Evolutionary conservation across 805 yeast genomes (phyloP).

Genomic region (Gaillardinia entomophila): DNA sequence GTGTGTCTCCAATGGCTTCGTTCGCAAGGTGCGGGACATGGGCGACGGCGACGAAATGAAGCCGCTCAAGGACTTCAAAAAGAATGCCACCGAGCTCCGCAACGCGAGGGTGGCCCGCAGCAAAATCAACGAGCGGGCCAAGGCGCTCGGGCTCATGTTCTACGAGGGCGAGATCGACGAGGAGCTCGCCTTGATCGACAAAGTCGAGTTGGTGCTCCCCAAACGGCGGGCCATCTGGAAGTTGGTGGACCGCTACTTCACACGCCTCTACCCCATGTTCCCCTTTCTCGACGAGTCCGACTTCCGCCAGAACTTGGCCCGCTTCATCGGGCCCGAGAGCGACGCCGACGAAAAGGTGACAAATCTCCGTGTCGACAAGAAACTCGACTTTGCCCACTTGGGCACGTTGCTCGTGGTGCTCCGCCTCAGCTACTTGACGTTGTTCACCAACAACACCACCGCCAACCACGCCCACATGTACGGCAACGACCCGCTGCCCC

Average conservation of each 20-base stretch:
- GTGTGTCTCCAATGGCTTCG: constrained; percentile 5
- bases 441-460: constrained; percentile 29
- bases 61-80: not conserved
- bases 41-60: constrained; percentile 4
- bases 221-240: constrained; percentile 18
- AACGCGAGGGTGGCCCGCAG: not conserved
- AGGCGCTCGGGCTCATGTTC: constrained; percentile 12
- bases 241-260: constrained; percentile 19
- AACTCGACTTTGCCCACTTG: constrained; percentile 27
- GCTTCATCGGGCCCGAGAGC: constrained; percentile 12
- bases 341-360: constrained; percentile 8
- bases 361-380: constrained; percentile 16
- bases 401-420: constrained; percentile 29
- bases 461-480: constrained; percentile 22
- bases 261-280: constrained; percentile 18
- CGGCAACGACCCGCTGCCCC: constrained; percentile 17
- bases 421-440: constrained; percentile 28
- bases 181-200: constrained; percentile 12
- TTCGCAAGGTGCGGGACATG: constrained; percentile 3
- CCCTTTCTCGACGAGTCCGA: constrained; percentile 24
- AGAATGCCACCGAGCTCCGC: not conserved
- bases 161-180: constrained; percentile 12
- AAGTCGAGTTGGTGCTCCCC: constrained; percentile 16
- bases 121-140: constrained; percentile 11
- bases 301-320: constrained; percentile 12